Evolutionary conservation across 75 land plant genomes (phyloP), one percentile per base, ranked within the genome.

Genomic region (Cryptomeria japonica): DNA sequence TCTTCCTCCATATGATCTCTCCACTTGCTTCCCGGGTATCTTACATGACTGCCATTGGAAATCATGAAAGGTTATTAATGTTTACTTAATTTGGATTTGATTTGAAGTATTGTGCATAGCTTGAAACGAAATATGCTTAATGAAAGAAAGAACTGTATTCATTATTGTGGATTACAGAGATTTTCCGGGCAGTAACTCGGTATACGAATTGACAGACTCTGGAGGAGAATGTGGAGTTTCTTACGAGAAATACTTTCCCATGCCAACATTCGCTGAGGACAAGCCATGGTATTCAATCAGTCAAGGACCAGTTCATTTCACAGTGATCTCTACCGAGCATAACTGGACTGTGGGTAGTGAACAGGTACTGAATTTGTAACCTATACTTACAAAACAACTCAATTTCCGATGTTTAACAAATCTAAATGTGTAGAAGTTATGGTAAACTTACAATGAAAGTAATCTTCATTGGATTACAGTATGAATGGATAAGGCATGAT

Each of bases 211-310:
- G 32, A 89, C 94, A 7, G 99, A 97, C 73, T 97, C 99, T 4
- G 99, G 99, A 12, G 99, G 99, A 61, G 99, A 97, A 86, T 96
- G 97, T 90, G 99, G 99, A 37, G 94, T 96, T 61, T 91, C 97
- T 28, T 97, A 97, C 61, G 94, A 95, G 88, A 92, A 90, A 3
- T 97, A 97, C 85, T 97, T 97, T 70, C 96, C 75, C 19, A 96
- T 97, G 99, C 99, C 99, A 9, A 92, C 90, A 28, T 6, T 25
- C 19, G 94, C 53, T 22, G 89, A 92, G 75, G 97, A 96, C 88
- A 96, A 95, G 86, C 99, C 99, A 61, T 97, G 99, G 99, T 97
- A 97, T 84, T 96, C 99, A 5, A 91, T 95, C 32, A 93, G 94
- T 80, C 91, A 92, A 85, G 99, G 93, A 6, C 91, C 93, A 14